phyloP scores from a whole-genome alignment of 2,329 filamentous ascomycete species.

The Epichloe baconii region DNA sequence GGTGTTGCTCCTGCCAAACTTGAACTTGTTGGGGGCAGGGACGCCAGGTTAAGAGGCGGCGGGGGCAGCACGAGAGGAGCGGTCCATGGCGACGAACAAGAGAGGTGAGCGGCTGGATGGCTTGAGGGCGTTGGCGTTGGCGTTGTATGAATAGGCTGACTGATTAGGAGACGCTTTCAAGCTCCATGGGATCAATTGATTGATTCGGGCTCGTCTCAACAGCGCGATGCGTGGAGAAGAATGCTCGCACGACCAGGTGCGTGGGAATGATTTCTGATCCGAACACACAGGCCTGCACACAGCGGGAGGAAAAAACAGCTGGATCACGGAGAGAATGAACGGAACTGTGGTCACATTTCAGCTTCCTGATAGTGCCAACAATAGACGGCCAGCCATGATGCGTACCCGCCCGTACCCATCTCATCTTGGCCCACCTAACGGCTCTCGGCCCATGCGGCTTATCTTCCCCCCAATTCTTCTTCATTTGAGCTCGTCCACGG shows the following conservation, averaged over 20 bases:
- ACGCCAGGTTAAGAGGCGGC: conserved; percentile 6
- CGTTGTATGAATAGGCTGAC: neutral
- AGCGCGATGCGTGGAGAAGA: neutral
- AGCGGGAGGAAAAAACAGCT: too few species aligned
- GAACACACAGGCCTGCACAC: too few species aligned
- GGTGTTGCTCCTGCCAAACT: conserved; percentile 10
- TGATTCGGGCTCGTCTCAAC: neutral
- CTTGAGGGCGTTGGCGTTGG: neutral
- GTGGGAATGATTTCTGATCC: neutral
- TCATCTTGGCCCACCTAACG: neutral
- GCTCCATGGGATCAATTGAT: too few species aligned
- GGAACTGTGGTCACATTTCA: neutral
- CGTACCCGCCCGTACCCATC: too few species aligned
- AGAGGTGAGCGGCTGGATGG: neutral
- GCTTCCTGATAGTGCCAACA: neutral
- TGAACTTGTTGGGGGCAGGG: conserved; percentile 8
- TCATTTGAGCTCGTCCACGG: neutral
- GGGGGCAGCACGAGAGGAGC: conserved; percentile 6
- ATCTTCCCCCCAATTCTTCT: neutral
- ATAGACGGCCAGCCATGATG: neutral
- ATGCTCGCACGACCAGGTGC: neutral
- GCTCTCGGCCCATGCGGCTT: neutral
- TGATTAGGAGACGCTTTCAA: too few species aligned
- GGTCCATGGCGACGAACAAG: neutral
- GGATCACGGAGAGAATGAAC: neutral